phyloP scores from a whole-genome alignment of 1,284 basidiomycete species.

The Boletus holoroseus region DNA sequence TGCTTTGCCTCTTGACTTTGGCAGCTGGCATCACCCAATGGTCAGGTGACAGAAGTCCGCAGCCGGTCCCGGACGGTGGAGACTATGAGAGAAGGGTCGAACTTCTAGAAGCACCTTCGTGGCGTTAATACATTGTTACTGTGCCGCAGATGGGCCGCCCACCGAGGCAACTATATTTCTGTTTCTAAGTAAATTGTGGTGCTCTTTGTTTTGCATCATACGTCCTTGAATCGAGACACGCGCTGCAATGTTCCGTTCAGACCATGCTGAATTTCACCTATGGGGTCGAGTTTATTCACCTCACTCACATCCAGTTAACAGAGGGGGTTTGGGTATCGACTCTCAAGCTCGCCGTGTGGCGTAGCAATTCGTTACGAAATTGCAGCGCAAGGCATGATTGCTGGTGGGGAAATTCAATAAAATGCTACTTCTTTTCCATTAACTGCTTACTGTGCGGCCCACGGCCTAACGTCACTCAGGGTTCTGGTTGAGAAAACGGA shows the following conservation, averaged over 20 bases:
- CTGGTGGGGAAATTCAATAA: conserved; percentile 7
- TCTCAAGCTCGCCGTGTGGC: conserved; percentile 25
- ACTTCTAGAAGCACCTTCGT: conserved; percentile 12
- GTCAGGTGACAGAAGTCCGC: neutral
- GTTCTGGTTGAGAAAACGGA: conserved; percentile 4
- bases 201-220: neutral
- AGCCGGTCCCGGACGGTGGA: conserved; percentile 10
- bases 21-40: neutral
- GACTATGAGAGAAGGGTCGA: conserved; percentile 3
- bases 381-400: neutral
- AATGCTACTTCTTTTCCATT: conserved; percentile 18
- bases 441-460: conserved; percentile 3
- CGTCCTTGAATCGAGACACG: neutral
- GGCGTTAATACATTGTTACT: conserved; percentile 7
- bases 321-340: neutral
- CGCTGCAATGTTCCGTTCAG: too few species aligned
- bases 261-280: neutral
- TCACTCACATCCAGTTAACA: neutral
- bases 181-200: neutral
- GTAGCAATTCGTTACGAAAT: conserved; percentile 15
- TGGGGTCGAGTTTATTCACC: neutral
- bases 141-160: neutral
- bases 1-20: neutral
- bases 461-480: conserved; percentile 23
- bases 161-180: neutral